A percentile compares a stretch with the other conserved stretches of the same genome.
Conservation (phyloP, 1,284 basidiomycete species). For the Ganoderma meredithae region DNA sequence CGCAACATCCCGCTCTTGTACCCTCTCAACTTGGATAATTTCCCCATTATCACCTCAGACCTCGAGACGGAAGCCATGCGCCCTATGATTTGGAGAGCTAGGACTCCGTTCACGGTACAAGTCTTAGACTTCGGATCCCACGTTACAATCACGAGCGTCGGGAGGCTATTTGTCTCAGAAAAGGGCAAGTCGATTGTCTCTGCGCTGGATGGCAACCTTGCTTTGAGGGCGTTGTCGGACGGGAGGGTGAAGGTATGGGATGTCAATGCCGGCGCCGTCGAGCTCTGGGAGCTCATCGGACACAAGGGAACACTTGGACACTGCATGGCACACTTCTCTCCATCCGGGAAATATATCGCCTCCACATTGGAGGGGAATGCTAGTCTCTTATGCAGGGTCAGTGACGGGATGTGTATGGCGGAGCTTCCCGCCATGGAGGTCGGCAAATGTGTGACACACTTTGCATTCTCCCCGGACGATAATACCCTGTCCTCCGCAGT, state of each 20-base stretch:
- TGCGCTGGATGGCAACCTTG: background rate
- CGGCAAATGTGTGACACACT: background rate
- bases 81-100: no score
- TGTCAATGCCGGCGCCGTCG: background rate
- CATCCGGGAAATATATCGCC: background rate
- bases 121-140: background rate
- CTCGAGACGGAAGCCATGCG: no score
- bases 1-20: no score
- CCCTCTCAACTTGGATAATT: no score
- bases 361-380: background rate
- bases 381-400: background rate
- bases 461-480: background rate
- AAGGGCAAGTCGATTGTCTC: background rate
- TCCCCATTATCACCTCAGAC: no score
- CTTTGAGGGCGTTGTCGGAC: background rate
- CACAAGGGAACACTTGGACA: background rate
- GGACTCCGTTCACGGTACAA: background rate
- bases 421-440: background rate
- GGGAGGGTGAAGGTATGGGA: background rate
- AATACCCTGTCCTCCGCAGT: background rate
- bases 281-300: background rate
- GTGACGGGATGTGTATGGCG: background rate
- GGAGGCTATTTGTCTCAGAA: background rate
- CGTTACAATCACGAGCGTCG: background rate
- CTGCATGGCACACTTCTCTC: background rate